Evolutionary conservation across 2,329 filamentous ascomycete genomes (phyloP), one percentile per base, ranked within the genome.

Genomic region (Tolypocladium cylindrosporum): DNA sequence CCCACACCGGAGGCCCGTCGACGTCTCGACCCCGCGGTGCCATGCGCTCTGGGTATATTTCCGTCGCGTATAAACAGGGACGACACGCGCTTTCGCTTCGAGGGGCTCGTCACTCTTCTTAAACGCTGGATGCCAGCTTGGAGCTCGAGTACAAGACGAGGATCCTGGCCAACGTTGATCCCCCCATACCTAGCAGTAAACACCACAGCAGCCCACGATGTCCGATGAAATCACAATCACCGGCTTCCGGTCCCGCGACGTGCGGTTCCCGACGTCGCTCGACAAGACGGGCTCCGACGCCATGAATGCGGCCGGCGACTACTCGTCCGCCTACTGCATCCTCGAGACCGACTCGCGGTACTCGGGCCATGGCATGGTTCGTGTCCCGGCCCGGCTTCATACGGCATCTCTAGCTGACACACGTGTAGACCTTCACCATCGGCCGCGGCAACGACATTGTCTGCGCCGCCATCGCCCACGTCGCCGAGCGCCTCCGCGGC

Each of bases 241-340:
- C 57, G 83, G 85, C 62, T 90, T 85, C 78, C 77, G 76, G 63
- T 88, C 86, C 59, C 81, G 86, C 69, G 88, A 91, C 76, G 86
- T 91, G 70, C 84, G 88, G 65, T 91, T 91, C 71, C 88, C 88
- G 72, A 97, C 91, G n/a, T 96, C 91, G 45, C 85, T 97, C 61
- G 91, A 96, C 75, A 94, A 93, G 77, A 96, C 91, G n/a, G 91
- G 91, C 67, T 95, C 90, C 10, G 92, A 97, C 82, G 92, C 91
- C 68, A 97, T 96, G 92, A 96, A 97, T 70, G 89, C 90, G 3
- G 91, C 91, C 2, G 89, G 91, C 61, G 91, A 96, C 74, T 96
- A 96, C 76, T 96, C 91, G 1, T 82, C 91, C 14, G 91, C 92
- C n/a, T 97, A 96, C 79, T 96, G 91, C 72, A 93, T 96, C 67